Conservation (phyloP, 108 stramenopile genomes). For the Cyclotella kingstonii region DNA sequence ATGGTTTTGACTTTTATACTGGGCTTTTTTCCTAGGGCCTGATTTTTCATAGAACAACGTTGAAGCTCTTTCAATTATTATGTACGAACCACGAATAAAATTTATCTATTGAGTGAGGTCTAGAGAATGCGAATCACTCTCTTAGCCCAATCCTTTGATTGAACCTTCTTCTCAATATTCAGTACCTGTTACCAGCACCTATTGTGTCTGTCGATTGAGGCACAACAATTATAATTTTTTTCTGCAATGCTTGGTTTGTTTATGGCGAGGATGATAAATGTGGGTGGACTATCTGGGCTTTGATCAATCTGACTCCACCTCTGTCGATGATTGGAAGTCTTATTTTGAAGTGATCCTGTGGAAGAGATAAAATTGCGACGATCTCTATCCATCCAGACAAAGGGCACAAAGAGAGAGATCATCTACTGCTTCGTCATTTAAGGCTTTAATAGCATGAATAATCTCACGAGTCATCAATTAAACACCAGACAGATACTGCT, state of each 20-base stretch:
- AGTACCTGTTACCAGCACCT: not conserved
- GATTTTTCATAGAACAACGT: too few species aligned
- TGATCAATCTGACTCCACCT: not conserved
- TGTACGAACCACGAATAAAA: too few species aligned
- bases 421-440: not conserved
- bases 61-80: too few species aligned
- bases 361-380: not conserved
- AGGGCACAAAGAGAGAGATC: not conserved
- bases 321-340: not conserved
- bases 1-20: too few species aligned
- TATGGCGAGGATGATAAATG: not conserved
- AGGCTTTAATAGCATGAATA: not conserved
- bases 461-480: not conserved
- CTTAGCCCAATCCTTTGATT: too few species aligned
- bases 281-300: not conserved
- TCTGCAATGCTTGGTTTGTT: not conserved
- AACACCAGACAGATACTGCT: not conserved
- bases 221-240: not conserved
- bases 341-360: not conserved
- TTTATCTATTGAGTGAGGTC: too few species aligned
- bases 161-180: too few species aligned
- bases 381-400: not conserved
- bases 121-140: too few species aligned
- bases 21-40: too few species aligned
- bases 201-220: not conserved